Conservation (phyloP, 306 rosid species). For the Medicago arabica region DNA sequence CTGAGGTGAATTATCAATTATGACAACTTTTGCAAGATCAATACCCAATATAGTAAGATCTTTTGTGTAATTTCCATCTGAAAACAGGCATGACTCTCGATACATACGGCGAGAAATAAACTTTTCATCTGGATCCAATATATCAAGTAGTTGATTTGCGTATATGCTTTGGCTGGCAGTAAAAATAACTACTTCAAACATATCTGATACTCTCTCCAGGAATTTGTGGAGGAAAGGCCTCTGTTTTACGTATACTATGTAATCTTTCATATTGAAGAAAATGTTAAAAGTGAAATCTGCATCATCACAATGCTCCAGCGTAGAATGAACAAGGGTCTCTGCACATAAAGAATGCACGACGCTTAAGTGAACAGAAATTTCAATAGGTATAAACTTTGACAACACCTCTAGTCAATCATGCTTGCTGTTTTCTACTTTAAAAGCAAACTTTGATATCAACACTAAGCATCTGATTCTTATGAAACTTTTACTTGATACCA, state of each 20-base stretch:
- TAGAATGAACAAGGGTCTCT: conserved; percentile 98
- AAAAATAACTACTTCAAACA: conserved; percentile 90
- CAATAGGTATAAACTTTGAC: neutral
- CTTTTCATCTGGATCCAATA: conserved; percentile 83
- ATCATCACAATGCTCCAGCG: conserved; percentile 77
- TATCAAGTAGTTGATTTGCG: conserved; percentile 89
- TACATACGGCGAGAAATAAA: conserved; percentile 81
- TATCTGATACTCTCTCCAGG: conserved; percentile 92
- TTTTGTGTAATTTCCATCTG: conserved; percentile 91
- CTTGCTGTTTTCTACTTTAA: too few relatives aligned
- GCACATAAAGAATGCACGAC: conserved; percentile 46
- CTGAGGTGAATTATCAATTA: conserved; percentile 98
- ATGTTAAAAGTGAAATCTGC: conserved; percentile 88
- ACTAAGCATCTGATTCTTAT: conserved; percentile 1
- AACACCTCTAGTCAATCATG: too few relatives aligned
- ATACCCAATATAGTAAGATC: conserved; percentile 91
- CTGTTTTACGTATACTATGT: conserved; percentile 83
- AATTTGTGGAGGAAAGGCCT: conserved; percentile 85
- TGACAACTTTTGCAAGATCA: conserved; percentile 89
- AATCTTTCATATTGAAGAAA: conserved; percentile 88
- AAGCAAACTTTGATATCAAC: too few relatives aligned
- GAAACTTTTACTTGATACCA: neutral
- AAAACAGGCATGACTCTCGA: conserved; percentile 90
- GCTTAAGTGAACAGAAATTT: conserved; percentile 35
- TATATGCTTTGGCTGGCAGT: conserved; percentile 99